These are phyloP conservation scores for Musa troglodytarum DNA, from an alignment of 176 grass and related monocot species.

Conservation along the genomic window DNA sequence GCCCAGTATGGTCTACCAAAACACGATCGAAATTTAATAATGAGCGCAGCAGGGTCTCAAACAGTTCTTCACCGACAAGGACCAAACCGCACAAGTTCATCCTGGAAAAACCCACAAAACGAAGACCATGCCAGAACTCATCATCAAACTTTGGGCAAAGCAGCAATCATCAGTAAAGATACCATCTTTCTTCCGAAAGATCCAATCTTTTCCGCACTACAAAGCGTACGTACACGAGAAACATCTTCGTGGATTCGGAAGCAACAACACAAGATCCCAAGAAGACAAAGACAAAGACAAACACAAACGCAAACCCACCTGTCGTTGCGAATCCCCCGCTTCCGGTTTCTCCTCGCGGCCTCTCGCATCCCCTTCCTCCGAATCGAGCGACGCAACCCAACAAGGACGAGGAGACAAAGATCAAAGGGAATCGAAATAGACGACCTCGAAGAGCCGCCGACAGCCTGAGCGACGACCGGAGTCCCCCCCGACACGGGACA, in stretches of 20 bases:
- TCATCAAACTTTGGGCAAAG: background rate
- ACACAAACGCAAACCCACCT: background rate
- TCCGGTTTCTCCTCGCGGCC: background rate
- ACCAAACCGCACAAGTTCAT: background rate
- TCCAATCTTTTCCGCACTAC: background rate
- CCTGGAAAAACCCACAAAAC: background rate
- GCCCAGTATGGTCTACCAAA: too few relatives aligned
- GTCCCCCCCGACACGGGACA: too few relatives aligned
- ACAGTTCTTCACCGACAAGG: too few relatives aligned
- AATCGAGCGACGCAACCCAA: too few relatives aligned
- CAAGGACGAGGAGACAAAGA: too few relatives aligned
- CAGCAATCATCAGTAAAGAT: background rate
- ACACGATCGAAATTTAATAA: too few relatives aligned
- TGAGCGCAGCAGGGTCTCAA: too few relatives aligned
- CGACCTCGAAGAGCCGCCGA: too few relatives aligned
- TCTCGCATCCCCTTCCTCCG: background rate
- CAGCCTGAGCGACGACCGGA: too few relatives aligned
- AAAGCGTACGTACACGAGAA: background rate
- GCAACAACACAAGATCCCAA: background rate
- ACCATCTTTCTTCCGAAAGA: background rate
- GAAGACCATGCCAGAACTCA: background rate
- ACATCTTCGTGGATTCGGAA: background rate
- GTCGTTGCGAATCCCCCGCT: background rate
- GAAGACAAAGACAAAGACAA: background rate
- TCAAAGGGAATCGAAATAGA: too few relatives aligned